Base-by-base conservation (phyloP, 2,329 filamentous ascomycete genomes). In the Aspergillus uvarum region DNA sequence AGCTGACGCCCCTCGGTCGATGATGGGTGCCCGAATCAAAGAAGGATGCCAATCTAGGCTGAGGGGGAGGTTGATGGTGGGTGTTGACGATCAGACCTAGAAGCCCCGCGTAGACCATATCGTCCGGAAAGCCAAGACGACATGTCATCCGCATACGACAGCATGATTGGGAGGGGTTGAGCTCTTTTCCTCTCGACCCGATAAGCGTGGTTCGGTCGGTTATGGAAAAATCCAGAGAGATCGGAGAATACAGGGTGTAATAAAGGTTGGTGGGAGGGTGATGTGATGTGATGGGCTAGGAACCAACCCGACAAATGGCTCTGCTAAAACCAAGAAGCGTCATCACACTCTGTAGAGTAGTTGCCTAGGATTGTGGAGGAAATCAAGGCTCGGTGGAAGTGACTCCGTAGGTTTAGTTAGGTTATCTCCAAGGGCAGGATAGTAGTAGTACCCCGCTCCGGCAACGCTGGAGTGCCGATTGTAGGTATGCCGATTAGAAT, bases 141-240 rank as follows among this genome's bases (percentile, higher is more conserved):
- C 61, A 62, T 54, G 55, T 59, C 62, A 61, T 58, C 54, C 48
- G 47, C 16, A 54, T 38, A 42, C 32, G 47, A 56, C 38, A 31
- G 44, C 38, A 51, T 63, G 61, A 61, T 63, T 63, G 63, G 61
- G 49, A 12, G 21, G 49, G 14, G 14, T 12, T 35, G 32, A 50
- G 55, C 26, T 22, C 7, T 29, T 48, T 21, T 16, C 58, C 53
- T 50, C 42, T 31, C 48, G 44, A 47, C 52, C 56, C 52, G 62
- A 66, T 65, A 64, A 63, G 63, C 64, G 62, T 66, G 64, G 60
- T 56, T 65, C 60, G 54, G 62, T 66, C 64, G 64, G 64, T 63
- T 64, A 63, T 48, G 35, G 51, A 59, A 64, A 65, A 54, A 54
- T 11, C 42, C 26, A 55, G 44, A 57, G 21, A 57, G 22, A 22